A percentile compares a stretch with the other conserved stretches of the same genome.
These are phyloP conservation scores for Kwoniella shandongensis DNA, from an alignment of 768 basidiomycete genomes.

Conservation along the genomic window DNA sequence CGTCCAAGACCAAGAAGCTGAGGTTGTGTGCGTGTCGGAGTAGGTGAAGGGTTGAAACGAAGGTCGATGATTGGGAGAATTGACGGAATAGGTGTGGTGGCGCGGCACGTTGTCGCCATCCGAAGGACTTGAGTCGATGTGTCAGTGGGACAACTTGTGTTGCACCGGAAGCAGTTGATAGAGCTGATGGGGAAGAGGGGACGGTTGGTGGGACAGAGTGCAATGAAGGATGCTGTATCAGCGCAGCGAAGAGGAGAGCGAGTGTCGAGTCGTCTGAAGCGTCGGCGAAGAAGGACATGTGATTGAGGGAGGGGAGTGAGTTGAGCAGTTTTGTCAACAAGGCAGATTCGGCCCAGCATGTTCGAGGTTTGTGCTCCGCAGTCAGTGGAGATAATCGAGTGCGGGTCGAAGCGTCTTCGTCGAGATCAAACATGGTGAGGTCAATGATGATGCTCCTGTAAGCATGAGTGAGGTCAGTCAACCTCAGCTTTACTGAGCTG, in stretches of 20 bases:
- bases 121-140: conserved; percentile 40
- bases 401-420: conserved; percentile 19
- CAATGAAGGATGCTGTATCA: conserved; percentile 41
- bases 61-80: conserved; percentile 43
- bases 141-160: conserved; percentile 21
- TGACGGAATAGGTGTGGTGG: conserved; percentile 37
- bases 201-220: conserved; percentile 33
- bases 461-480: not conserved
- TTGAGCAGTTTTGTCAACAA: conserved; percentile 36
- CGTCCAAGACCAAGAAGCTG: conserved; percentile 47
- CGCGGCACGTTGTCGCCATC: conserved; percentile 48
- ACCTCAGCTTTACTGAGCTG: not conserved
- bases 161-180: conserved; percentile 17
- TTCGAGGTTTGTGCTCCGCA: conserved; percentile 21
- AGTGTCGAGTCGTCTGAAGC: conserved; percentile 49
- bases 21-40: conserved; percentile 42
- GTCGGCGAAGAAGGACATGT: conserved; percentile 51
- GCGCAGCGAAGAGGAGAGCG: conserved; percentile 35
- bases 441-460: conserved; percentile 47
- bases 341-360: conserved; percentile 46
- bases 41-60: conserved; percentile 45
- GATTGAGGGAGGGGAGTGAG: conserved; percentile 42
- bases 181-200: conserved; percentile 17
- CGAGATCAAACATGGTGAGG: conserved; percentile 49
- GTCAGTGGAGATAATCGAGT: conserved; percentile 7